phyloP scores from a whole-genome alignment of 1,139 yeast species.

The Eremothecium gossypii region DNA sequence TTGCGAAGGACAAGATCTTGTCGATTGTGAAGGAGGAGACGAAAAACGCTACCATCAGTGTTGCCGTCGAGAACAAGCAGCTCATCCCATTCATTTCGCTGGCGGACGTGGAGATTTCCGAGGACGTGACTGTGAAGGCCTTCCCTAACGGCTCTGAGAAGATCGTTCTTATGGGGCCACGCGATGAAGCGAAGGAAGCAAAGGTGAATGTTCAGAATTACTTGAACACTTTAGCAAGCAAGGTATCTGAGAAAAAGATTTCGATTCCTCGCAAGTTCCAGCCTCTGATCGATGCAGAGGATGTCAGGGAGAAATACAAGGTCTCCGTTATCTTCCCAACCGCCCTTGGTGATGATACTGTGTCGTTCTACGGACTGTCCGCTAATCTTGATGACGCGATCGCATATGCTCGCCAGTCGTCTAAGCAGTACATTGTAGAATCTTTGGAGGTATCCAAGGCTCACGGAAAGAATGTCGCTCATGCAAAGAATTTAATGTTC shows the following conservation, averaged over 20 bases:
- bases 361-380: conserved; percentile 57
- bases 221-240: conserved; percentile 39
- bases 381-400: conserved; percentile 52
- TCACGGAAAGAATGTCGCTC: conserved; percentile 68
- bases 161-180: conserved; percentile 30
- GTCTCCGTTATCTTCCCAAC: conserved; percentile 59
- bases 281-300: conserved; percentile 37
- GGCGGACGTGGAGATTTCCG: conserved; percentile 17
- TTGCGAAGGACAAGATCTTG: conserved; percentile 62
- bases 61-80: conserved; percentile 37
- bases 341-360: conserved; percentile 36
- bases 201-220: conserved; percentile 35
- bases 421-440: conserved; percentile 51
- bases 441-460: conserved; percentile 77
- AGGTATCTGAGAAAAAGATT: conserved; percentile 36
- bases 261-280: conserved; percentile 45
- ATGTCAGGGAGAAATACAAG: conserved; percentile 43
- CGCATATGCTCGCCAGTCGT: conserved; percentile 42
- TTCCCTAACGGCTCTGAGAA: conserved; percentile 15
- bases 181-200: conserved; percentile 25
- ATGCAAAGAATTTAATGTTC: conserved; percentile 65
- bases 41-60: conserved; percentile 43
- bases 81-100: conserved; percentile 46
- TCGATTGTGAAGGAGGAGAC: conserved; percentile 72
- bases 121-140: conserved; percentile 19